phyloP scores from a whole-genome alignment of 192 early-diverging fungal species.

The Irineochytrium annulatum region DNA sequence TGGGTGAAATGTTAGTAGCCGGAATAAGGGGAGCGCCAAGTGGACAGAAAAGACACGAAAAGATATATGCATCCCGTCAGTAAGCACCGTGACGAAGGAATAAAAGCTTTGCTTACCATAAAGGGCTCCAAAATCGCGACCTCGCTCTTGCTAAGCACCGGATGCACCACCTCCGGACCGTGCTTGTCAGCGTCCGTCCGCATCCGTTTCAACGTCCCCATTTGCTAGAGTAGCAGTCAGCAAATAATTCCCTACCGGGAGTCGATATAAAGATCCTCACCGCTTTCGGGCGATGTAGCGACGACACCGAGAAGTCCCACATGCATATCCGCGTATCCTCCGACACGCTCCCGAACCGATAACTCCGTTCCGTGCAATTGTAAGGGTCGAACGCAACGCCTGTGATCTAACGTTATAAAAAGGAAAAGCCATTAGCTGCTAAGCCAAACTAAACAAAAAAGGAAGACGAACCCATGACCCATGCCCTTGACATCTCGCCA shows the following conservation, averaged over 20 bases:
- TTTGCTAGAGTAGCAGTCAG: slow-evolving; percentile 9
- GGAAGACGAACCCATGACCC: slow-evolving; percentile 69
- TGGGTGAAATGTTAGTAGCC: not conserved
- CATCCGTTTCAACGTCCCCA: slow-evolving; percentile 27
- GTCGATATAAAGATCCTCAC: slow-evolving; percentile 3
- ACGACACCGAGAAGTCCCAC: slow-evolving; percentile 87
- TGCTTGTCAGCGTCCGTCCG: slow-evolving; percentile 30
- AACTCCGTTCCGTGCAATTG: slow-evolving; percentile 72
- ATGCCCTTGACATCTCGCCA: slow-evolving; percentile 89
- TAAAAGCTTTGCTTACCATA: slow-evolving; percentile 32
- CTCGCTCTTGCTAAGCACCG: slow-evolving; percentile 37
- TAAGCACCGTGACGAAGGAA: not conserved
- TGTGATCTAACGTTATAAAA: slow-evolving; percentile 33
- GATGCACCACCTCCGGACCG: slow-evolving; percentile 25
- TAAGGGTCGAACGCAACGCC: slow-evolving; percentile 79
- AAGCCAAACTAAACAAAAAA: not conserved
- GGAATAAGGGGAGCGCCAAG: not conserved
- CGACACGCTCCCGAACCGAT: slow-evolving; percentile 77
- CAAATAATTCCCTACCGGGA: not conserved
- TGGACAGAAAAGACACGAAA: not conserved
- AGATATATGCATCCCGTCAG: slow-evolving; percentile 5
- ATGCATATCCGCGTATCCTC: slow-evolving; percentile 83
- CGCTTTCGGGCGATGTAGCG: slow-evolving; percentile 70
- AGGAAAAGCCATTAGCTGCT: not conserved
- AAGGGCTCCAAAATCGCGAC: slow-evolving; percentile 72